Percentiles rank a stretch among this genome's conserved stretches.
These are phyloP conservation scores for Trichoderma sp. DNA, from an alignment of 2,329 filamentous ascomycete species.

Conservation along the genomic window DNA sequence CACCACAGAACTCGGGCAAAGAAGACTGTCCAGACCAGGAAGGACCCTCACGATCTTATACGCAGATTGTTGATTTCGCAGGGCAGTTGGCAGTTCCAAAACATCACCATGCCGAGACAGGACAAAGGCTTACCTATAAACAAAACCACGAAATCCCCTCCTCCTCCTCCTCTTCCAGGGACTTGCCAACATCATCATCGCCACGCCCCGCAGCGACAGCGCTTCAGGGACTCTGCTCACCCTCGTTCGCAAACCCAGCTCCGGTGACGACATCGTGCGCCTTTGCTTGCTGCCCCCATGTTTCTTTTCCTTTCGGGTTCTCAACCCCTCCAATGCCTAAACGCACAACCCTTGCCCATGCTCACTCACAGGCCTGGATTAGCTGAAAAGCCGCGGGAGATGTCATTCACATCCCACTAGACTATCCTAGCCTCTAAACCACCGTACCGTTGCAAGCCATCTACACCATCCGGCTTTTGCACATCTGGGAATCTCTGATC, in stretches of 20 bases:
- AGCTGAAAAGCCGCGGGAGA: not conserved
- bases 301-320: not conserved
- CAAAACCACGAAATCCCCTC: not conserved
- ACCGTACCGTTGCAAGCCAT: not conserved
- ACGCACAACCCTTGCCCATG: not conserved
- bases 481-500: not conserved
- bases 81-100: not conserved
- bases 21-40: not conserved
- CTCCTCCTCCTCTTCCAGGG: not conserved
- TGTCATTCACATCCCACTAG: not conserved
- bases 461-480: not conserved
- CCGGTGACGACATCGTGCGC: slow-evolving; percentile 18
- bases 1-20: not conserved
- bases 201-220: not conserved
- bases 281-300: not conserved
- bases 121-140: not conserved
- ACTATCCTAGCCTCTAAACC: not conserved
- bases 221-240: slow-evolving; percentile 1
- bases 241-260: not conserved
- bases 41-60: not conserved
- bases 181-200: not conserved
- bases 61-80: not conserved
- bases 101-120: not conserved
- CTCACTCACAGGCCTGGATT: not conserved
- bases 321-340: slow-evolving; percentile 2